Evolutionary conservation across 805 yeast genomes (phyloP).

Genomic region (Barnettozyma wickerhamii): DNA sequence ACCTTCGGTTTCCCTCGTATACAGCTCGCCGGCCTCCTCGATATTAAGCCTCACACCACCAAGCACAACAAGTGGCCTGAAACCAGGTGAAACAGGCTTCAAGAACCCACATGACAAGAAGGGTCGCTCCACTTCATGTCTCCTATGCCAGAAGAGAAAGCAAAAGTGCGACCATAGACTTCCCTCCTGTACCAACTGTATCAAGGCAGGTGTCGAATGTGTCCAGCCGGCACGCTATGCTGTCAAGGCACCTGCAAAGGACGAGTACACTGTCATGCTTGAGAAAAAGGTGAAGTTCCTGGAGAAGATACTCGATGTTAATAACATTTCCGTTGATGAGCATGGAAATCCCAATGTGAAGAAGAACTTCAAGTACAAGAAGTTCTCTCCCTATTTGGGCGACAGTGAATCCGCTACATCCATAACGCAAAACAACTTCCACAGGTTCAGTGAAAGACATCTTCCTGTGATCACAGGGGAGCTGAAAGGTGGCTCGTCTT

Average conservation of each 20-base stretch:
- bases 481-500: slow-evolving; percentile 7
- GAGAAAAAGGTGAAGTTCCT: slow-evolving; percentile 51
- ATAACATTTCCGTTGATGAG: slow-evolving; percentile 23
- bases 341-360: slow-evolving; percentile 24
- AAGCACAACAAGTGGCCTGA: not conserved
- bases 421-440: slow-evolving; percentile 9
- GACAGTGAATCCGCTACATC: slow-evolving; percentile 3
- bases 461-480: slow-evolving; percentile 7
- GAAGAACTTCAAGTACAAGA: slow-evolving; percentile 34
- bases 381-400: slow-evolving; percentile 32
- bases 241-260: slow-evolving; percentile 40
- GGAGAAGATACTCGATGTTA: slow-evolving; percentile 41
- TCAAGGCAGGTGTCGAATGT: slow-evolving; percentile 58
- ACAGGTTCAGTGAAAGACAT: slow-evolving; percentile 6
- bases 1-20: not conserved
- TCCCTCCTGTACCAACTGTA: slow-evolving; percentile 63
- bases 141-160: slow-evolving; percentile 52
- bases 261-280: slow-evolving; percentile 52
- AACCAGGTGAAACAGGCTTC: slow-evolving; percentile 12
- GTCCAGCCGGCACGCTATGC: slow-evolving; percentile 61
- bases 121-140: slow-evolving; percentile 54
- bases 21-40: slow-evolving; percentile 4
- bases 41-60: slow-evolving; percentile 3
- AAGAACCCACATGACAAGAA: slow-evolving; percentile 38
- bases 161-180: slow-evolving; percentile 63